Base-by-base conservation (phyloP, 768 basidiomycete species). In the Kwoniella sp. region DNA sequence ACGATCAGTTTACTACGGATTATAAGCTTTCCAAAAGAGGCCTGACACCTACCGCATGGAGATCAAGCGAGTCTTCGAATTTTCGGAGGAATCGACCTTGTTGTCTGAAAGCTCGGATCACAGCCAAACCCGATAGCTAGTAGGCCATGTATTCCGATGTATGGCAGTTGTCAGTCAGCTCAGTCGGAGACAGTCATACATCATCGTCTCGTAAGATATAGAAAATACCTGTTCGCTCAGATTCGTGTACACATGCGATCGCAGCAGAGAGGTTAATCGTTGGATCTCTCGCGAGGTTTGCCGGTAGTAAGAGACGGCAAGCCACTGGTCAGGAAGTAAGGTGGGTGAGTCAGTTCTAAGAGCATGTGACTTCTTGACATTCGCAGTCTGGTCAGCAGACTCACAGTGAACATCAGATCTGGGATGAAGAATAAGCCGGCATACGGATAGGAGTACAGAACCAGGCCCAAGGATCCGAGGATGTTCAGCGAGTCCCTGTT, bases 391-490 rank as follows among this genome's bases (percentile, higher is more conserved):
- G 41, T 11, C 4, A 9, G 41, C 15, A 11, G 17, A 45, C 7
- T 48, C 64, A 59, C 38, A 68, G 67, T 29, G 68, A 67, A n/a
- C 64, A 55, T 9, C 69, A 55, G n/a, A 34, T 30, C 38, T 26
- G 75, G 78, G 13, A 74, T 65, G 50, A 76, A 72, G n/a, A 76
- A 63, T 37, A 76, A 55, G 0, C 71, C 73, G 2, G 74, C 63
- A 22, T 53, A 71, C 1, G 74, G 66, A 58, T 69, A 77, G 1
- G 73, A 69, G 61, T 76, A 79, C 11, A 72, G 37, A 13, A 77
- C 67, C 31, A 79, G 54, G 41, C 52, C 73, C 51, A 79, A 57
- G 0, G 74, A 65, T 1, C 74, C 74, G 11, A 77, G 9, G 17
- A 77, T 68, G 13, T 51, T 48, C 13, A 74, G 51, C 15, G 38